phyloP scores from a whole-genome alignment of 2,329 filamentous ascomycete genomes.

The Pyrenophora seminiperda region DNA sequence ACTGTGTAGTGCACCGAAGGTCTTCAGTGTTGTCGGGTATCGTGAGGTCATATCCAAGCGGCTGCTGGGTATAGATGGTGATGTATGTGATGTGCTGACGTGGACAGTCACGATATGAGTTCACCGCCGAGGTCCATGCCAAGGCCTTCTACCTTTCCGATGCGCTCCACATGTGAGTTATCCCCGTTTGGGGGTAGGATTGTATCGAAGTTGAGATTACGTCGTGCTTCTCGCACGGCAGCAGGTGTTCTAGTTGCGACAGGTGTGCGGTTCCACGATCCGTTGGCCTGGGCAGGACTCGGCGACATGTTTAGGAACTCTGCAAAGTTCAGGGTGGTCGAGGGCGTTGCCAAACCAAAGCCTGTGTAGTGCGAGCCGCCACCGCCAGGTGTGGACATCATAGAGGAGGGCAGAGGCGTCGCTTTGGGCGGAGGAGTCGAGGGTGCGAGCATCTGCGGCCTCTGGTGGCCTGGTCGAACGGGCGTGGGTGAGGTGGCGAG shows the following conservation, averaged over 20 bases:
- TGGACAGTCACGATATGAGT: constrained; percentile 55
- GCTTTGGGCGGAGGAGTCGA: constrained; percentile 61
- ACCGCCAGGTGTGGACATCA: constrained; percentile 85
- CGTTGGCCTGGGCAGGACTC: constrained; percentile 77
- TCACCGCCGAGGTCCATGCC: constrained; percentile 70
- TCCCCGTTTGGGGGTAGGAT: constrained; percentile 62
- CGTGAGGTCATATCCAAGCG: constrained; percentile 31
- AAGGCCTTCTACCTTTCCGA: constrained; percentile 59
- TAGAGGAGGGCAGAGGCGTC: constrained; percentile 74
- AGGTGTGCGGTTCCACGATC: constrained; percentile 71
- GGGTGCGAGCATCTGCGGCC: constrained; percentile 56
- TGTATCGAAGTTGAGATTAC: constrained; percentile 81
- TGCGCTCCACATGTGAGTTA: constrained; percentile 48
- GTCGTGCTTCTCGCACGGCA: constrained; percentile 69
- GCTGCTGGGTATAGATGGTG: constrained; percentile 5
- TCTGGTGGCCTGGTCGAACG: constrained; percentile 60
- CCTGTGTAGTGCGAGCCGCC: constrained; percentile 61
- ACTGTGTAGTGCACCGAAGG: constrained; percentile 4
- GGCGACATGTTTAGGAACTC: constrained; percentile 98
- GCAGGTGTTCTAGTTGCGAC: constrained; percentile 70
- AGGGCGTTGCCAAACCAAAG: constrained; percentile 74
- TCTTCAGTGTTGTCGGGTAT: constrained; percentile 25
- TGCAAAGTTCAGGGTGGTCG: constrained; percentile 87
- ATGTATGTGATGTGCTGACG: constrained; percentile 13
- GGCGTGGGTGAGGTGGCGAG: constrained; percentile 91